A percentile compares a stretch with the other conserved stretches of the same genome.
Conservation (phyloP, 2,329 filamentous ascomycete genomes). For the Neonectria sp. region DNA sequence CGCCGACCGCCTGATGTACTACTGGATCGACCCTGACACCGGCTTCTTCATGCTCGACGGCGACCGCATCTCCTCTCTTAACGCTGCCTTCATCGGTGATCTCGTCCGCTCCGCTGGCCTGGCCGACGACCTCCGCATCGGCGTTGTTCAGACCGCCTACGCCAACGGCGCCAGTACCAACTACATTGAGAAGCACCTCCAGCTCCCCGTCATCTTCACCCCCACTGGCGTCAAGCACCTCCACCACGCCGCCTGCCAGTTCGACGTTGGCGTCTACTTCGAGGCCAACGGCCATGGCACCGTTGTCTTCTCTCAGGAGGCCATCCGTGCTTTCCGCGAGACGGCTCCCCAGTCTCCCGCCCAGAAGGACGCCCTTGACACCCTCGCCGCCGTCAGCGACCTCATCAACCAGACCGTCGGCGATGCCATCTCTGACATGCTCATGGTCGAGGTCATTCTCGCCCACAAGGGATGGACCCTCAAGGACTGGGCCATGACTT, state of each 20-base stretch:
- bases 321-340: slow-evolving; percentile 82
- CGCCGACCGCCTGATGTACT: slow-evolving; percentile 95
- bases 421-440: slow-evolving; percentile 94
- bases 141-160: slow-evolving; percentile 97
- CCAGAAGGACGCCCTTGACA: slow-evolving; percentile 90
- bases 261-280: slow-evolving; percentile 97
- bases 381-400: slow-evolving; percentile 85
- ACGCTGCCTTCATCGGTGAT: slow-evolving; percentile 93
- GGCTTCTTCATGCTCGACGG: slow-evolving; percentile 95
- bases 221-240: slow-evolving; percentile 97
- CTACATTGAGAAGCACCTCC: slow-evolving; percentile 90
- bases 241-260: slow-evolving; percentile 95
- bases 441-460: slow-evolving; percentile 95
- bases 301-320: slow-evolving; percentile 91
- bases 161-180: slow-evolving; percentile 96
- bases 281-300: slow-evolving; percentile 99
- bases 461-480: slow-evolving; percentile 95
- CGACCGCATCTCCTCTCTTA: slow-evolving; percentile 95
- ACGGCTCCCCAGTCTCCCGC: slow-evolving; percentile 91
- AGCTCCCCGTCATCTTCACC: slow-evolving; percentile 92
- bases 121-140: slow-evolving; percentile 85
- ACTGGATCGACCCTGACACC: slow-evolving; percentile 86
- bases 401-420: slow-evolving; percentile 99
- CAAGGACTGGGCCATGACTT: slow-evolving; percentile 92
- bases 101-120: slow-evolving; percentile 86